phyloP scores from a whole-genome alignment of 2,329 filamentous ascomycete genomes.

The Zymoseptoria crescenta region DNA sequence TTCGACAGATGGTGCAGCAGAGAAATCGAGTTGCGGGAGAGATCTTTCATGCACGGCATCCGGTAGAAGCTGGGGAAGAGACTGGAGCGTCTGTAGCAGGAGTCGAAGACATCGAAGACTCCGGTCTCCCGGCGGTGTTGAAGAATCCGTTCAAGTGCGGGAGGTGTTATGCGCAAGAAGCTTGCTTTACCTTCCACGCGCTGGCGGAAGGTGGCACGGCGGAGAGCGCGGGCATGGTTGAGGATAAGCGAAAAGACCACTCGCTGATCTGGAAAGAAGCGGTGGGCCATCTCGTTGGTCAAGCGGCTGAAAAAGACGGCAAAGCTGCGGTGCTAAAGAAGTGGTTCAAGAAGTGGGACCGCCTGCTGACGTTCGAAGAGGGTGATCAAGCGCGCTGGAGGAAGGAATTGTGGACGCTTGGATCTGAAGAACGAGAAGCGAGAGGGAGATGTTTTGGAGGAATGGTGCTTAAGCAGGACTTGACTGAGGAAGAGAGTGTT shows the following conservation, averaged over 20 bases:
- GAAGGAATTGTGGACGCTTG: slow-evolving; percentile 92
- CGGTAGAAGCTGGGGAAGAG: slow-evolving; percentile 3
- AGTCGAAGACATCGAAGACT: slow-evolving; percentile 26
- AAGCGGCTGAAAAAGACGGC: slow-evolving; percentile 41
- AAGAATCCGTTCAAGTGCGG: slow-evolving; percentile 74
- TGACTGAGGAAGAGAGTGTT: slow-evolving; percentile 13
- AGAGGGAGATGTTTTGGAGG: slow-evolving; percentile 84
- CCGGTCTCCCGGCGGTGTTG: slow-evolving; percentile 78
- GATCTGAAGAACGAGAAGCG: slow-evolving; percentile 79
- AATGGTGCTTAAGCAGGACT: slow-evolving; percentile 60
- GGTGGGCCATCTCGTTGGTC: slow-evolving; percentile 39
- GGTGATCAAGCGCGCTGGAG: slow-evolving; percentile 79
- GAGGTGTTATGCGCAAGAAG: slow-evolving; percentile 80
- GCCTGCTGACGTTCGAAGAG: slow-evolving; percentile 87
- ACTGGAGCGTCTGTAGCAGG: background rate
- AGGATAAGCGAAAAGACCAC: slow-evolving; percentile 43
- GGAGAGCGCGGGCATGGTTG: slow-evolving; percentile 70
- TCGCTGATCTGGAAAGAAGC: slow-evolving; percentile 60
- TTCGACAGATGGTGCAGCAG: slow-evolving; percentile 94
- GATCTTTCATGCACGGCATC: slow-evolving; percentile 47
- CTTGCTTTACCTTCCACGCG: slow-evolving; percentile 91
- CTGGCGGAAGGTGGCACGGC: slow-evolving; percentile 76
- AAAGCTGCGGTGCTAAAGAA: slow-evolving; percentile 55
- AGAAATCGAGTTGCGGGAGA: slow-evolving; percentile 83
- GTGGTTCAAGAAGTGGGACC: slow-evolving; percentile 94